These are phyloP conservation scores for Glaciozyma antarctica DNA, from an alignment of 768 basidiomycete genomes.

Conservation along the genomic window DNA sequence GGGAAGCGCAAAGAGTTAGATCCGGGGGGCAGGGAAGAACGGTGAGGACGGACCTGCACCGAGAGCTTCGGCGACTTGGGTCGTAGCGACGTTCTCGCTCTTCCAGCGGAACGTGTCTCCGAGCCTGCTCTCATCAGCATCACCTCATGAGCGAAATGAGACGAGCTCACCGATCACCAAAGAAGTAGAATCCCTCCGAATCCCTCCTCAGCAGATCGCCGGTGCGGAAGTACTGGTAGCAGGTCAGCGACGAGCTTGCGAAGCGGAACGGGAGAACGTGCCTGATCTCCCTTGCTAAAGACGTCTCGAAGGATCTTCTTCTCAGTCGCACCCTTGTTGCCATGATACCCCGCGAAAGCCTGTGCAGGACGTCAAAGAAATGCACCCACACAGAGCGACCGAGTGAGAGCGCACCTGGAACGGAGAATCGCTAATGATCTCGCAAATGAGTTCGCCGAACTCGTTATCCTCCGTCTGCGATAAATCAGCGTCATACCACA, in stretches of 20 bases:
- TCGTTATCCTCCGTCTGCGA: conserved; percentile 5
- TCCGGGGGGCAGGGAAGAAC: neutral
- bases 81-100: conserved; percentile 26
- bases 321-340: conserved; percentile 18
- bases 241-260: neutral
- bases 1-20: neutral
- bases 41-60: neutral
- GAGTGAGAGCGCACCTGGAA: conserved; percentile 11
- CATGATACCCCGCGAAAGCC: conserved; percentile 23
- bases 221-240: conserved; percentile 12
- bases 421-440: conserved; percentile 10
- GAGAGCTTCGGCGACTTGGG: conserved; percentile 18
- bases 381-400: neutral
- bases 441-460: conserved; percentile 24
- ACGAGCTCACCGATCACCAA: neutral
- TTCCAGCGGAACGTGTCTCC: conserved; percentile 31
- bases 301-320: conserved; percentile 32
- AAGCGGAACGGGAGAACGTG: neutral
- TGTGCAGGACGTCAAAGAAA: neutral
- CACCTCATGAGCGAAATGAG: neutral
- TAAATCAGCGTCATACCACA: neutral
- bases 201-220: conserved; percentile 22
- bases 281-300: conserved; percentile 17
- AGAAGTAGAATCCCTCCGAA: conserved; percentile 20
- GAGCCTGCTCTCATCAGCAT: conserved; percentile 16